Evolutionary conservation across 1,284 basidiomycete species (phyloP).

Genomic region (Ceratobasidium sp.): DNA sequence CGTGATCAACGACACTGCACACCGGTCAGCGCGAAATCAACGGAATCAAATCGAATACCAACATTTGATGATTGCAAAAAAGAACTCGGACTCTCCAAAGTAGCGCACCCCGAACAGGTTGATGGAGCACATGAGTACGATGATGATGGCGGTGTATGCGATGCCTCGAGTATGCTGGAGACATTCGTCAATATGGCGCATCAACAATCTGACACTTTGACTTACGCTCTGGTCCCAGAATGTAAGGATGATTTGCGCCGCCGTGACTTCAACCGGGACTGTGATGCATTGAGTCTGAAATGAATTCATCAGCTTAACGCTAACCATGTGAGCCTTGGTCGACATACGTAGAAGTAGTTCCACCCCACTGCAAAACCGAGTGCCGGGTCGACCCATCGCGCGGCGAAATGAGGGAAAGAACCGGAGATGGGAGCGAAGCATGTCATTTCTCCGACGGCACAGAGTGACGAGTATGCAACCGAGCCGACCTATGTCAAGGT

Average conservation of each 20-base stretch:
- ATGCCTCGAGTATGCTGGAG: conserved; percentile 64
- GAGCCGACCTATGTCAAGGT: conserved; percentile 37
- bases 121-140: conserved; percentile 71
- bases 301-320: not conserved
- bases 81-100: conserved; percentile 76
- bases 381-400: conserved; percentile 81
- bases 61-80: conserved; percentile 75
- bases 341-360: conserved; percentile 61
- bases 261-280: conserved; percentile 80
- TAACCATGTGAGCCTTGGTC: not conserved
- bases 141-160: conserved; percentile 74
- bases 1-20: conserved; percentile 67
- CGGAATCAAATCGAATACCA: conserved; percentile 50
- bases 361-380: conserved; percentile 72
- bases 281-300: conserved; percentile 68
- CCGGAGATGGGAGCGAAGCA: conserved; percentile 78
- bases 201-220: not conserved
- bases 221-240: conserved; percentile 80
- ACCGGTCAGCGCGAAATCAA: conserved; percentile 33
- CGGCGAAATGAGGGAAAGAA: conserved; percentile 76
- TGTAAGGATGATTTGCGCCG: conserved; percentile 77
- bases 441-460: conserved; percentile 78
- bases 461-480: conserved; percentile 57
- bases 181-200: conserved; percentile 16
- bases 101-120: conserved; percentile 81